Percentiles rank a stretch among this genome's conserved stretches.
Conservation (phyloP, 768 basidiomycete genomes). For the Termitomyces sp. region DNA sequence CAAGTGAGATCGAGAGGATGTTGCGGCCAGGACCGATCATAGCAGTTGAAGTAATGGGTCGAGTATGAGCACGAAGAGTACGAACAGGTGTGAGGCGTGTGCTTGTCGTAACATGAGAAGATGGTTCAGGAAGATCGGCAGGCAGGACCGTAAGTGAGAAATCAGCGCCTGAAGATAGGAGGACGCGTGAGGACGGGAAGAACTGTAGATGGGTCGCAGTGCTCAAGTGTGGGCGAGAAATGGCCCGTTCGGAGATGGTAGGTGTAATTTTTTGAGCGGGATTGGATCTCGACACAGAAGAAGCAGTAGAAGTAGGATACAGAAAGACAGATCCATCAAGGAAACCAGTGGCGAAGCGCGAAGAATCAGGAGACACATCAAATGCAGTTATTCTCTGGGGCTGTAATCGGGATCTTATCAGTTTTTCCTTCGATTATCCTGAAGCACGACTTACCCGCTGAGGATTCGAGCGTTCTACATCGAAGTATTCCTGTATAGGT, state of each 20-base stretch:
- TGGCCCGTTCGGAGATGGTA: constrained; percentile 22
- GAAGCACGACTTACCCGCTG: constrained; percentile 26
- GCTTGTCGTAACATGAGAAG: constrained; percentile 16
- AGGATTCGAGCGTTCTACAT: constrained; percentile 37
- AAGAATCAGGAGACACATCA: constrained; percentile 52
- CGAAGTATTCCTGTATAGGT: constrained; percentile 46
- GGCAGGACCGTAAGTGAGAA: constrained; percentile 63
- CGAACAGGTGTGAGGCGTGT: constrained; percentile 46
- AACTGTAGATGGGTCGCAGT: constrained; percentile 51
- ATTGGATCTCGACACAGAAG: constrained; percentile 13
- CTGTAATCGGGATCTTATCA: constrained; percentile 18
- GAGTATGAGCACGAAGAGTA: constrained; percentile 59
- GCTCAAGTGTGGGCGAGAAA: constrained; percentile 42
- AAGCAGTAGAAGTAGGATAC: constrained; percentile 28
- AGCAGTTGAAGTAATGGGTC: constrained; percentile 53
- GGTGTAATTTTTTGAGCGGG: constrained; percentile 18
- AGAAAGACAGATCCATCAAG: constrained; percentile 53
- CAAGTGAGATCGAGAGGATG: constrained; percentile 60
- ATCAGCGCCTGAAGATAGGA: constrained; percentile 65
- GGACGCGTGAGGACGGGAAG: constrained; percentile 68
- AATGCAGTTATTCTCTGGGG: constrained; percentile 59
- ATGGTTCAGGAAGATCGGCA: constrained; percentile 35
- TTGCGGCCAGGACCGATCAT: constrained; percentile 65
- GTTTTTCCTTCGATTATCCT: not conserved
- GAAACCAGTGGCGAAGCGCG: constrained; percentile 55